Percentiles rank a stretch among this genome's conserved stretches.
Evolutionary conservation across 2,329 filamentous ascomycete species (phyloP).

Genomic region (Penicillium sp.): DNA sequence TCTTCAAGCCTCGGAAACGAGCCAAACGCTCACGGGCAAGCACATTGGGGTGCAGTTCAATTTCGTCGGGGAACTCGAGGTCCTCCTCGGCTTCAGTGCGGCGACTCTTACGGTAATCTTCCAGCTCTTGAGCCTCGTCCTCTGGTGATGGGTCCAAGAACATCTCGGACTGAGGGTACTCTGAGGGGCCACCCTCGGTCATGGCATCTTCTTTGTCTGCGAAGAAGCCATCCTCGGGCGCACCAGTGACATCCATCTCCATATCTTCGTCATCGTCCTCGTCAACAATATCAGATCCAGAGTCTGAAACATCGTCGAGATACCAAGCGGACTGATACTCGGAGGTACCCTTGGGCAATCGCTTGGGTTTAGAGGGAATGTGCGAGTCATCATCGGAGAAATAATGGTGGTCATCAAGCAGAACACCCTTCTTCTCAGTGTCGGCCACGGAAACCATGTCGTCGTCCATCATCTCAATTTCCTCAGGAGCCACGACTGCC

Average conservation of each 20-base stretch:
- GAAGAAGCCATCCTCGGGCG: slow-evolving; percentile 81
- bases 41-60: slow-evolving; percentile 87
- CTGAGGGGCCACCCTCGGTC: slow-evolving; percentile 79
- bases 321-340: slow-evolving; percentile 96
- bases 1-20: slow-evolving; percentile 90
- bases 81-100: slow-evolving; percentile 84
- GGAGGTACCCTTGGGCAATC: slow-evolving; percentile 87
- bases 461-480: slow-evolving; percentile 74
- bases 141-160: slow-evolving; percentile 79
- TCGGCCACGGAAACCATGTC: slow-evolving; percentile 57
- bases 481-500: slow-evolving; percentile 82
- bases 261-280: slow-evolving; percentile 68
- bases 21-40: slow-evolving; percentile 82
- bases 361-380: slow-evolving; percentile 66
- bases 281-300: slow-evolving; percentile 81
- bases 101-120: slow-evolving; percentile 77
- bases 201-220: slow-evolving; percentile 56
- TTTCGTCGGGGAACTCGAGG: slow-evolving; percentile 94
- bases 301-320: slow-evolving; percentile 77
- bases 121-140: slow-evolving; percentile 81
- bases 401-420: slow-evolving; percentile 96
- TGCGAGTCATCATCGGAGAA: slow-evolving; percentile 83
- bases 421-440: slow-evolving; percentile 75
- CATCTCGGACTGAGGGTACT: slow-evolving; percentile 92
- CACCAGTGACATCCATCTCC: slow-evolving; percentile 59